Conservation (phyloP, 225 moss, liverwort and hornwort species). For the Rhytidiadelphus loreus region DNA sequence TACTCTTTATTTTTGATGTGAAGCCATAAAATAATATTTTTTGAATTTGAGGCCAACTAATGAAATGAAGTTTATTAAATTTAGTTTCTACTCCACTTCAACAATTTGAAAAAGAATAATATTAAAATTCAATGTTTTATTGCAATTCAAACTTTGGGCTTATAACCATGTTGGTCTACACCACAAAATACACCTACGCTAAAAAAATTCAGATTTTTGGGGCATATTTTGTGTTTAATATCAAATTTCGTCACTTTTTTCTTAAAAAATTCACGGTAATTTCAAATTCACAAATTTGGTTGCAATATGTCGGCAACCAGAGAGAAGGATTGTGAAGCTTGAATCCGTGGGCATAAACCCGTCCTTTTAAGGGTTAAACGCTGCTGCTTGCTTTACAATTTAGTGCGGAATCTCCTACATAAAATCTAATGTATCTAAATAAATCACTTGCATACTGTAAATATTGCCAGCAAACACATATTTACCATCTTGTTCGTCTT, state of each 20-base stretch:
- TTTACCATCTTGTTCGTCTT: neutral
- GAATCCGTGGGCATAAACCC: neutral
- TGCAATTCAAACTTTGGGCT: no score
- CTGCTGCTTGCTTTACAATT: neutral
- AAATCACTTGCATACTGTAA: neutral
- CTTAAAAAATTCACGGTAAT: neutral
- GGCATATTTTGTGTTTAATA: neutral
- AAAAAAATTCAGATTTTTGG: neutral
- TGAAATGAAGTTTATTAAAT: no score
- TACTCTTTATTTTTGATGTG: no score
- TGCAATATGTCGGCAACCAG: neutral
- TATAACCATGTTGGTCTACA: no score
- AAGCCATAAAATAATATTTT: no score
- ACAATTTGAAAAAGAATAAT: no score
- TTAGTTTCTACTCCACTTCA: no score
- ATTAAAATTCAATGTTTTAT: no score
- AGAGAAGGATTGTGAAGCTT: neutral
- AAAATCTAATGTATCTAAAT: no score
- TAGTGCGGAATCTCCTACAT: neutral
- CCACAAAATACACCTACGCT: neutral
- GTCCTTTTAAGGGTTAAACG: no score
- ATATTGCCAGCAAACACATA: neutral
- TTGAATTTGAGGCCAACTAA: no score
- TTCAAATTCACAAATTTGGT: neutral
- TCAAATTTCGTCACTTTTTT: neutral